These are phyloP conservation scores for Amanita pallidorosea DNA, from an alignment of 768 basidiomycete genomes.

Conservation along the genomic window DNA sequence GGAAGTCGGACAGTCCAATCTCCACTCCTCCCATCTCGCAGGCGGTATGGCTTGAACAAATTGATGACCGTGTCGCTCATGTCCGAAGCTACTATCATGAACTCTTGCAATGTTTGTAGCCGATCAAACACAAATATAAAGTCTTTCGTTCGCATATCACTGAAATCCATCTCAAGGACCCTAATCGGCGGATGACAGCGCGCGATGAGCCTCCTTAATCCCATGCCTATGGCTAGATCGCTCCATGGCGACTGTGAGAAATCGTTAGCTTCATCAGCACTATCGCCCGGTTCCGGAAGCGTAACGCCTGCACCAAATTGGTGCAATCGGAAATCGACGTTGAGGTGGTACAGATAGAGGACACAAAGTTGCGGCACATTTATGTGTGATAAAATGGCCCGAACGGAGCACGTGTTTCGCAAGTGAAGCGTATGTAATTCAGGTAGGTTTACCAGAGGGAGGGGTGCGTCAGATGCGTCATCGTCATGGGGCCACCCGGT, in stretches of 20 bases:
- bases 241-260: constrained; percentile 71
- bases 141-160: constrained; percentile 79
- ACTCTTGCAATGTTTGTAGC: constrained; percentile 42
- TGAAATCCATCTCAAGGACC: constrained; percentile 68
- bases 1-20: constrained; percentile 31
- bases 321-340: constrained; percentile 44
- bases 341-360: constrained; percentile 56
- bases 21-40: constrained; percentile 5
- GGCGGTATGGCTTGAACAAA: constrained; percentile 38
- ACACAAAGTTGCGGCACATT: constrained; percentile 46
- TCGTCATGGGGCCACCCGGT: constrained; percentile 43
- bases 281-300: constrained; percentile 53
- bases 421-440: constrained; percentile 47
- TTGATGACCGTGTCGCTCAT: constrained; percentile 67
- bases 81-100: constrained; percentile 70
- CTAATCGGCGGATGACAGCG: constrained; percentile 55
- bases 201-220: constrained; percentile 51
- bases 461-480: constrained; percentile 16
- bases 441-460: constrained; percentile 42
- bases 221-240: constrained; percentile 75
- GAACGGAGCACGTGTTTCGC: constrained; percentile 49
- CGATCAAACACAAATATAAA: constrained; percentile 58
- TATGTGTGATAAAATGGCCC: constrained; percentile 55
- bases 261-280: constrained; percentile 64
- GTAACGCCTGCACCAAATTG: constrained; percentile 58